Evolutionary conservation across 768 basidiomycete species (phyloP), one percentile per base, ranked within the genome.

Genomic region (Boletus reticuloceps): DNA sequence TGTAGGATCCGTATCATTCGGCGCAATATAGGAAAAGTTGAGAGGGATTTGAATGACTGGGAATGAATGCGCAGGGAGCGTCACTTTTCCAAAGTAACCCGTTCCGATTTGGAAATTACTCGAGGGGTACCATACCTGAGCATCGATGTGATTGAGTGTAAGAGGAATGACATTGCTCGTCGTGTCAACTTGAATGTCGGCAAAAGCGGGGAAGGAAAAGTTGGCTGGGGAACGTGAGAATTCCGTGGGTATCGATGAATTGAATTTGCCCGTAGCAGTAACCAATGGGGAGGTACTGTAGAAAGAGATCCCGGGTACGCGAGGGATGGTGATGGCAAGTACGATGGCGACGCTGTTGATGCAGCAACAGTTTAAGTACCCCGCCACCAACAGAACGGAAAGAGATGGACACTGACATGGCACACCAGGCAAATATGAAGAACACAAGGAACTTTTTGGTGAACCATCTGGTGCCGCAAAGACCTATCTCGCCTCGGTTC

Each of bases 151-250:
- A 37, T 75, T 82, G 74, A 95, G 86, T 37, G 80, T 84, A 45
- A 94, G 68, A 5, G 94, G 94, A 13, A 96, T 75, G 66, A 83
- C 89, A 64, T 89, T 94, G 62, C 74, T 72, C 14, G 72, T 75
- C 10, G 91, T 93, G 72, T 96, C 83, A 47, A 91, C 78, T 72
- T 91, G 81, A 12, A 25, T 25, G 1, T 86, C 78, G 17, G 92
- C 83, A 42, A 78, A 77, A 1, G 86, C 91, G 4, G 89, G 82
- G 78, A 98, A 98, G 36, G 88, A 83, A 72, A 96, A 98, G 72
- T 96, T 96, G 51, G 94, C 86, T 0, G 93, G 94, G 2, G 77
- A 70, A 54, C 90, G 83, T 36, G 81, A 85, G 75, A 98, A 96
- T 36, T 73, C 69, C 2, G 77, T 78, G 2, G 82, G 79, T 43